Base-by-base conservation (phyloP, 148 eudicot species). In the Polygonum maritimum region DNA sequence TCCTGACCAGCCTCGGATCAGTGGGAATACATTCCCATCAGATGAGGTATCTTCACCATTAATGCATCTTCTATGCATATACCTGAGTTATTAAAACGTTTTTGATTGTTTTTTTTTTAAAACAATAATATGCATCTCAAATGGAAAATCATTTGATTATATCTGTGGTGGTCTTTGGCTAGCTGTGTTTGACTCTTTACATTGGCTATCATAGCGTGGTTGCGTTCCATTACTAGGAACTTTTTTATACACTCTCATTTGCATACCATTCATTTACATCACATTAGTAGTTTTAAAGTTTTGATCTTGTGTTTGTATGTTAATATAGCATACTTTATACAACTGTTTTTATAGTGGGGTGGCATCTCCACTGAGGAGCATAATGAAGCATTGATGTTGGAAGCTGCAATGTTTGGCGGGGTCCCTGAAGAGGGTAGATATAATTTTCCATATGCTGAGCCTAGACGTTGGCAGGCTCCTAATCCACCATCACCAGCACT, bases 391-490 rank as follows among this genome's bases (percentile, higher is more conserved):
- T 91, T 95, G 76, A 95, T 95, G 99, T 86, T 95, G 44, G 99
- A 95, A 83, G 98, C 99, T 84, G 99, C 99, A 60, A 87, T 96
- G 84, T 95, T 96, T 89, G 99, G 98, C 71, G 95, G 92, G 78
- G 67, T 88, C 22, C 94, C 92, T 52, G 93, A 86, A 78, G 85
- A 84, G 70, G 82, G 82, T 63, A 84, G 85, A 74, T 90, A 86
- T 79, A 88, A 49, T 79, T 74, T 85, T 70, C 89, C 95, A 55
- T 87, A 80, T 83, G 89, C 88, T 69, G 85, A 90, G 21, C 84
- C 80, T 67, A 78, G 85, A 75, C n/a, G 82, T 67, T 75, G 87
- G 83, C 78, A 65, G 12, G 76, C 77, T 31, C 97, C 98, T 75
- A 98, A 89, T 76, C 91, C 95, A 14, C 99, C 93, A 49, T 96